A percentile compares a stretch with the other conserved stretches of the same genome.
Conservation (phyloP, 768 basidiomycete species). For the Neoboletus subvelutipes region DNA sequence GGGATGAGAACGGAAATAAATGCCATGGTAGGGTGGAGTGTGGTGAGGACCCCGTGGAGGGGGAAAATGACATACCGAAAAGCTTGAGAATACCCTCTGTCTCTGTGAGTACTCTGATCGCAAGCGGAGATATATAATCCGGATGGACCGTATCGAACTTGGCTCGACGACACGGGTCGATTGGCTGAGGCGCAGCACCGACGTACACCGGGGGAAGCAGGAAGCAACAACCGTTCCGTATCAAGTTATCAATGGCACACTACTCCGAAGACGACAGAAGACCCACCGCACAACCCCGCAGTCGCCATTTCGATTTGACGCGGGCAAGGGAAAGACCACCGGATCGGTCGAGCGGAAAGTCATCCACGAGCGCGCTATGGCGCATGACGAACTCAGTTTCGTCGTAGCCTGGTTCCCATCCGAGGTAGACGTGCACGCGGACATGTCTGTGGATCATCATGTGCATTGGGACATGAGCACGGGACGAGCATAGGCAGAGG, state of each 20-base stretch:
- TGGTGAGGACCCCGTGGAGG: not conserved
- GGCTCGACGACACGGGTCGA: conserved; percentile 22
- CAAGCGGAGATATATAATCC: conserved; percentile 27
- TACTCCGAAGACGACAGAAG: not conserved
- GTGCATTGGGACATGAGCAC: too few relatives aligned
- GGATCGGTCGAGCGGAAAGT: conserved; percentile 25
- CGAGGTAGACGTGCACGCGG: conserved; percentile 33
- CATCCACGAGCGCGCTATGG: conserved; percentile 26
- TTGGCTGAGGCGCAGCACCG: conserved; percentile 7
- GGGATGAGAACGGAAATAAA: not conserved
- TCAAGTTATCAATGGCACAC: not conserved
- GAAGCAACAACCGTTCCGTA: not conserved
- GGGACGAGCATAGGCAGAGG: too few relatives aligned
- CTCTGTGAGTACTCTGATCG: conserved; percentile 27
- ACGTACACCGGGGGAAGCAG: not conserved
- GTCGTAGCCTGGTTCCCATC: conserved; percentile 29
- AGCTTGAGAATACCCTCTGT: conserved; percentile 27
- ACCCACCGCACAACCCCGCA: conserved; percentile 24
- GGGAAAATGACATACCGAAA: conserved; percentile 18
- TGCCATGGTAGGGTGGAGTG: not conserved
- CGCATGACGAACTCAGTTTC: conserved; percentile 30
- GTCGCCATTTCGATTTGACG: conserved; percentile 23
- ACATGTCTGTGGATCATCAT: conserved; percentile 20
- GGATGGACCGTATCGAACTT: conserved; percentile 24
- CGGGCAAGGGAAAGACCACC: conserved; percentile 20